Base-by-base conservation (phyloP, 352 stramenopile species). In the Hyphochytrium catenoides region DNA sequence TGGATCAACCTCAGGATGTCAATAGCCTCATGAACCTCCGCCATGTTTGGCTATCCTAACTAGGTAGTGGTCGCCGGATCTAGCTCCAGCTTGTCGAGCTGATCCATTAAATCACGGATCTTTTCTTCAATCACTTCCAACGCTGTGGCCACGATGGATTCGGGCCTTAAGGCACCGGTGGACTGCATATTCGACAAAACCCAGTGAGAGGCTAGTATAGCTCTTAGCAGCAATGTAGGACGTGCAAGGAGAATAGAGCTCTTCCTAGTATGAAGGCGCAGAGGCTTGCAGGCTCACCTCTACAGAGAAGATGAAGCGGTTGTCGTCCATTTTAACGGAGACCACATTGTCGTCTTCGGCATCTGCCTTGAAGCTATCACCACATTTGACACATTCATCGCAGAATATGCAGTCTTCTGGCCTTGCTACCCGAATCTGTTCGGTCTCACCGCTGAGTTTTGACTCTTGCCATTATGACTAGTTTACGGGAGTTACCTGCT, bases 251-350 rank as follows among this genome's bases (percentile, higher is more conserved):
- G n/a, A n/a, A n/a, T n/a, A n/a, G n/a, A n/a, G n/a, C n/a, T n/a
- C n/a, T n/a, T n/a, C n/a, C n/a, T n/a, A n/a, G n/a, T n/a, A n/a
- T n/a, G n/a, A n/a, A n/a, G n/a, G n/a, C n/a, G n/a, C n/a, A n/a
- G n/a, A n/a, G n/a, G n/a, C n/a, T n/a, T n/a, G n/a, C n/a, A n/a
- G n/a, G n/a, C n/a, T n/a, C n/a, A 75, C 65, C 63, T 96, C 87
- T 20, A 96, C 81, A 3, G 70, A 86, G 51, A 95, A 96, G 41
- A 94, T 89, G 48, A 95, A 96, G 45, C 76, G 81, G 52, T 94
- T 81, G 38, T 77, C 69, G 2, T 57, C 63, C 48, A 85, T 82
- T 33, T 63, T 56, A 9, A 95, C 60, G 5, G 51, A 71, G 15
- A 96, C 69, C 40, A 85, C 86, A 22, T 87, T 69, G 51, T 92